phyloP scores from a whole-genome alignment of 495 filamentous ascomycete species.

The Melanomma pulvis-pyrius region DNA sequence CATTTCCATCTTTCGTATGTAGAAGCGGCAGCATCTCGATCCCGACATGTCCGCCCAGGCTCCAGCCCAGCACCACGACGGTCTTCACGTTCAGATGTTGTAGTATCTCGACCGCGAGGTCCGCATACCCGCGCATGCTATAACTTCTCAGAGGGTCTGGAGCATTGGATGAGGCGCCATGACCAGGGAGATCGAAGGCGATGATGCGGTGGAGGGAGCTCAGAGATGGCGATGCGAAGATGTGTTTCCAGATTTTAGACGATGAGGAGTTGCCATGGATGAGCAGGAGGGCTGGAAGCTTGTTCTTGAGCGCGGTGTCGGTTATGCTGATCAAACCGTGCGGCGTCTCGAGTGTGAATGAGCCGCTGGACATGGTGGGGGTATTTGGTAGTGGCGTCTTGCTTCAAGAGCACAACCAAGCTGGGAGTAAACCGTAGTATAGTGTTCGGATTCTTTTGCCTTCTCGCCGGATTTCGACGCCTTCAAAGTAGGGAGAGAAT shows the following conservation, averaged over 20 bases:
- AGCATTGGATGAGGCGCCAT: slow-evolving; percentile 32
- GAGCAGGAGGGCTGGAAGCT: slow-evolving; percentile 31
- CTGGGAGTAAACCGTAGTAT: neutral
- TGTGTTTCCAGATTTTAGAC: slow-evolving; percentile 28
- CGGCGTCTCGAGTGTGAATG: slow-evolving; percentile 6
- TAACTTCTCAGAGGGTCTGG: slow-evolving; percentile 26
- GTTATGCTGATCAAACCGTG: slow-evolving; percentile 23
- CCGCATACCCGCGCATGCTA: slow-evolving; percentile 31
- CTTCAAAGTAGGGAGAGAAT: too few relatives aligned
- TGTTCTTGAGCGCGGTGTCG: slow-evolving; percentile 21
- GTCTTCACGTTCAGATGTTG: slow-evolving; percentile 13
- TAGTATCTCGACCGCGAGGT: slow-evolving; percentile 29
- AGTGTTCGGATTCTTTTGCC: too few relatives aligned
- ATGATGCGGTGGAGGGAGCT: slow-evolving; percentile 17
- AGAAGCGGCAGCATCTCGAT: slow-evolving; percentile 38
- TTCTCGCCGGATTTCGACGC: too few relatives aligned
- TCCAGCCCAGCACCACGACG: slow-evolving; percentile 37
- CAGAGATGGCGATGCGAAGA: slow-evolving; percentile 11
- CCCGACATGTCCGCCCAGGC: slow-evolving; percentile 37
- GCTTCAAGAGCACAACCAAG: neutral
- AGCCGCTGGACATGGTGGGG: slow-evolving; percentile 5
- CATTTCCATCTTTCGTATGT: neutral
- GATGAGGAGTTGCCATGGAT: slow-evolving; percentile 38
- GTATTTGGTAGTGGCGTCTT: neutral
- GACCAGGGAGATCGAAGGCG: slow-evolving; percentile 39